Base-by-base conservation (phyloP, 768 basidiomycete genomes). In the Hypsizygus marmoreus region DNA sequence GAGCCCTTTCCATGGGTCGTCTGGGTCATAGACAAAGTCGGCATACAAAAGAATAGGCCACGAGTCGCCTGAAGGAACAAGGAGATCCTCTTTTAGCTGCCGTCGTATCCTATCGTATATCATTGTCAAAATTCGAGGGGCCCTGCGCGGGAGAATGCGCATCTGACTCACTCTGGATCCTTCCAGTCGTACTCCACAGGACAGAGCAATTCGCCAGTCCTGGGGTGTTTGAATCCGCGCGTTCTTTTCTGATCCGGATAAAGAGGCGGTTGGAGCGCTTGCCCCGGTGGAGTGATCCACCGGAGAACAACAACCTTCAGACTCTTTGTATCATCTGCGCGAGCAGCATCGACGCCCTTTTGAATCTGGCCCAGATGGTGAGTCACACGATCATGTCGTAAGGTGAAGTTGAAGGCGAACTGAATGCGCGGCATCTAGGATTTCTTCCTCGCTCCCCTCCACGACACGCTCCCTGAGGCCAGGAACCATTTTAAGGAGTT, bases 1-100 rank as follows among this genome's bases (percentile, higher is more conserved):
- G 1, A 64, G 52, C 7, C 65, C 59, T 0, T 56, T 51, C 65
- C 60, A 64, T 0, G 60, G 63, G 32, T 65, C 51, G 11, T 60
- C 50, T 1, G 45, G 36, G 28, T 65, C 42, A 37, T 55, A 65
- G 1, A 23, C 24, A 24, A 51, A 47, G 11, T 51, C 45, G 0
- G 32, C 4, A 30, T 63, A 65, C 4, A 65, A 22, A 22, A 63
- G 55, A 1, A 55, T 28, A 0, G n/a, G n/a, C n/a, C n/a, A n/a
- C n/a, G n/a, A n/a, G n/a, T n/a, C n/a, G n/a, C n/a, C n/a, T n/a
- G n/a, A n/a, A n/a, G n/a, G n/a, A n/a, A n/a, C n/a, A n/a, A n/a
- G n/a, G n/a, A n/a, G n/a, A n/a, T n/a, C n/a, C n/a, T n/a, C n/a
- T n/a, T n/a, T n/a, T n/a, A n/a, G n/a, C n/a, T n/a, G n/a, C n/a